These are phyloP conservation scores for Fusarium gaditjirri DNA, from an alignment of 2,329 filamentous ascomycete species.

Conservation along the genomic window DNA sequence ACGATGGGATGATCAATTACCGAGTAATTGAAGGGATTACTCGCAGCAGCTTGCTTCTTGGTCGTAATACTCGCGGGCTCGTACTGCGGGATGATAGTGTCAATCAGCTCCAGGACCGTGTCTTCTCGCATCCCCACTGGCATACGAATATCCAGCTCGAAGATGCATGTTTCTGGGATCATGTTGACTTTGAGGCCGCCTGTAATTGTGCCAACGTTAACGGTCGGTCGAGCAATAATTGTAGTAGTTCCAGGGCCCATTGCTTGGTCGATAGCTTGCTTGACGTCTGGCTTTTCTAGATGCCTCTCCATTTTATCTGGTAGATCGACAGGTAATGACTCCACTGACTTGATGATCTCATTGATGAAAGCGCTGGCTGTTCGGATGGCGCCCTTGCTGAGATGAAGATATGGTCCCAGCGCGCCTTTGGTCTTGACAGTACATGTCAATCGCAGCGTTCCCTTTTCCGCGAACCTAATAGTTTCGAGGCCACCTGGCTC, in stretches of 20 bases:
- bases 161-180: not conserved
- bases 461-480: not conserved
- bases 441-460: not conserved
- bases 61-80: not conserved
- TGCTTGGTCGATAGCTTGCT: not conserved
- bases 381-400: not conserved
- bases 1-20: not conserved
- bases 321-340: not conserved
- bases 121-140: not conserved
- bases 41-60: not conserved
- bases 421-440: not conserved
- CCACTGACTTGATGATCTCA: not conserved
- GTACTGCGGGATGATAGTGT: not conserved
- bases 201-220: not conserved
- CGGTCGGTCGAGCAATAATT: not conserved
- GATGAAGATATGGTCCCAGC: not conserved
- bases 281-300: not conserved
- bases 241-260: not conserved
- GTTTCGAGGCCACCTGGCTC: not conserved
- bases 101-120: not conserved
- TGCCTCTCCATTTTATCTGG: not conserved
- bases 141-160: not conserved
- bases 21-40: not conserved
- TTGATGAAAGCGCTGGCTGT: not conserved
- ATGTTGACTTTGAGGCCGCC: slow-evolving; percentile 15